Base-by-base conservation (phyloP, 257 asterid genomes). In the Orobanche coerulescens region DNA sequence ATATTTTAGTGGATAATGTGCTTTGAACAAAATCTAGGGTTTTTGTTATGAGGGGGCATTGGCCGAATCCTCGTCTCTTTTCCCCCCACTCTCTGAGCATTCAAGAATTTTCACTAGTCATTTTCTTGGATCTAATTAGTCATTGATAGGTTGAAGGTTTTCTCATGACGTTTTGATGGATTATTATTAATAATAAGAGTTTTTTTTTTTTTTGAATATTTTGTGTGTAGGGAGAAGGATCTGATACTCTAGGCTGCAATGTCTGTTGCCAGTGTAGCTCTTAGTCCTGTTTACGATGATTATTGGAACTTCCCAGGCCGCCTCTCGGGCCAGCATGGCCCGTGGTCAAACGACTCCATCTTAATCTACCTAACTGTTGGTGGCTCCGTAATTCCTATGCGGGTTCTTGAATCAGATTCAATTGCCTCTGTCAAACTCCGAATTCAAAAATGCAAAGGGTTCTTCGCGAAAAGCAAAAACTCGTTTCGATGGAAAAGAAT, bases 401-500 rank as follows among this genome's bases (percentile, higher is more conserved):
- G 75, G 0, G 87, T 89, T 48, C 79, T 80, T 9, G 87, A 78
- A 58, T 80, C 94, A 0, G 92, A 86, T 66, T 89, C 97, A 7
- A 77, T 89, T 53, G 95, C 91, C 47, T 84, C 86, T 6, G 90
- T 89, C 56, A 89, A 89, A 57, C 83, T 84, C 18, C 79, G 85
- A 46, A 82, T 86, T 28, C 89, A 89, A 42, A 73, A 66, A 19
- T 68, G 62, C 58, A 76, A 69, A 60, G 95, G 97, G 7, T 80
- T 86, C 80, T 80, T 78, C 24, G 86, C 72, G 19, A 86, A 78
- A 84, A 71, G 56, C 95, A 86, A 67, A 89, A 76, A 36, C 84
- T 89, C 46, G 87, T 89, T 37, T 86, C 44, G 84, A 78, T 37
- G 97, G 97, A 48, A 86, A 84, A 68, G 95, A 89, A 55, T 78